Base-by-base conservation (phyloP, 2,329 filamentous ascomycete species). In the Colletotrichum simmondsii region DNA sequence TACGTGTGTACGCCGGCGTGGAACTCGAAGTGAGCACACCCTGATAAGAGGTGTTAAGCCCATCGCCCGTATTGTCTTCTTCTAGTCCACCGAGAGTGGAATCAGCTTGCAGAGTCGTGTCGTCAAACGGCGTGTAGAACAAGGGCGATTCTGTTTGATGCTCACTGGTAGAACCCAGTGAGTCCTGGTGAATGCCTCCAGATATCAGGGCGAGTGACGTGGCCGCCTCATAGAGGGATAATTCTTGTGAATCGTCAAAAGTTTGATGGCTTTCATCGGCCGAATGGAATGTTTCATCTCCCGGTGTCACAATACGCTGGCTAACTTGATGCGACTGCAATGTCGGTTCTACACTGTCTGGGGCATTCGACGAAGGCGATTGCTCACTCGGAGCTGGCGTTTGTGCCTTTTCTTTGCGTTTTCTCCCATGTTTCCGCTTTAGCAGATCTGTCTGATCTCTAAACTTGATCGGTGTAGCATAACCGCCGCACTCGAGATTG, bases 401-500 rank as follows among this genome's bases (percentile, higher is more conserved):
- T 68, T 35, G 30, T 6, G 22, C 28, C 28, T 30, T 32, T 22
- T 28, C 19, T 22, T 16, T 35, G 54, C 26, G 49, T 28, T 37
- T 26, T 59, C 12, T 69, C 6, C 30, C 35, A n/a, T 59, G 67
- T 28, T 46, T 65, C 28, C 60, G 53, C 35, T 63, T 58, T 60
- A 61, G 63, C 2, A 70, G 22, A 14, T 70, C 53, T 7, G 67
- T 65, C 53, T 70, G 67, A 19, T 70, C 67, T 53, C 37, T 65
- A 53, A 65, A 70, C 53, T 70, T 70, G 53, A 70, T 65, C 0
- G 67, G 60, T 10, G 67, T 65, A 5, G 49, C 61, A 10, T 70
- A 70, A 1, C 60, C 67, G n/a, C 67, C 67, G 42, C 67, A 70
- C 6, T 70, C 60, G 12, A 70, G 37, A 32, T 42, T 65, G 3